Evolutionary conservation across 2,329 filamentous ascomycete species (phyloP), one percentile per base, ranked within the genome.

Genomic region (Aspergillus oerlinghausenensis): DNA sequence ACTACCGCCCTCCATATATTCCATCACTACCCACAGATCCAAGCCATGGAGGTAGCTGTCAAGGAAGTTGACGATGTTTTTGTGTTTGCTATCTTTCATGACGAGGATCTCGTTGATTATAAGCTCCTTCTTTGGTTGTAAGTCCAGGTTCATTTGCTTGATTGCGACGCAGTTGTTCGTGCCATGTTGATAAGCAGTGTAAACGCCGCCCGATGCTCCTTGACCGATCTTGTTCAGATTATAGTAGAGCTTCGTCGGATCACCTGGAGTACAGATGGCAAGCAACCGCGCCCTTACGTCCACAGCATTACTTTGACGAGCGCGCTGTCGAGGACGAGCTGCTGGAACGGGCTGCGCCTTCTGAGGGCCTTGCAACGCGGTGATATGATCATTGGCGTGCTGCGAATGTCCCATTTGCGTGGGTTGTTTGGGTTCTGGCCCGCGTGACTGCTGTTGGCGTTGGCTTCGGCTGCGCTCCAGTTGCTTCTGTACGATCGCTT

Each of bases 71-170:
- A 99, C 94, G 75, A 99, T 96, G 72, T 97, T 97, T 68, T 92
- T 93, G 72, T 99, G 94, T 57, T 90, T 94, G 80, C 92, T 97
- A 69, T 97, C 94, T 78, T 95, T 96, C 94, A 99, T 99, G 57
- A 99, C 94, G 57, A 99, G 77, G 64, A 99, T 99, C 73, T 99
- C 94, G 74, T 99, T 99, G 76, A 99, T 97, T 69, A 99, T 99
- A 50, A 97, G 80, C 67, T 99, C 94, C 75, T 99, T 99, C 83
- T 97, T 97, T 2, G 94, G 94, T 69, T 99, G 94, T 75, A 97
- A 89, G 74, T 97, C 94, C 55, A 99, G 79, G 65, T 97, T 97
- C 94, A 99, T 99, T 79, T 99, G 94, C 79, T 99, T 99, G 77
- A 99, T 97, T 45, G 94, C 94, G 40, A 99, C 94, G 64, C 95